Evolutionary conservation across 2,329 filamentous ascomycete species (phyloP), one percentile per base, ranked within the genome.

Genomic region (Coccinonectria pachysandricola): DNA sequence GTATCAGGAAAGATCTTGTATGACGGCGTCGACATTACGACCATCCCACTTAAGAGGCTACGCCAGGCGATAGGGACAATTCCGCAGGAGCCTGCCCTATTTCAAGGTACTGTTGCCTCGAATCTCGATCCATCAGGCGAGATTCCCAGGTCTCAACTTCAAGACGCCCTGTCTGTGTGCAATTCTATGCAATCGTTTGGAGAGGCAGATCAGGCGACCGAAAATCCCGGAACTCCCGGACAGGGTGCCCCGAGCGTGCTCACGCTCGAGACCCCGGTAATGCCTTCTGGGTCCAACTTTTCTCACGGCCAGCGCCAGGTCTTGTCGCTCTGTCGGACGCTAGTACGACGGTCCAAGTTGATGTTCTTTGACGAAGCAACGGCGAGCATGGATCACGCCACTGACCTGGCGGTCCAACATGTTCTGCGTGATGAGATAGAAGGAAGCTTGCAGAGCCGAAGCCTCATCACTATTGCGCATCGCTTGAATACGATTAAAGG

Each of bases 61-160:
- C 64, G 70, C 8, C 62, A 67, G 37, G 62, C 60, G 24, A 58
- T 73, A 11, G 71, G 66, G 3, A 65, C 73, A 20, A 73, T 75
- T 11, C 66, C 71, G 0, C 70, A 75, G 37, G 71, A 75, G 36
- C 64, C 71, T 0, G 65, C 69, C 11, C 52, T 75, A 6, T 71
- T 72, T 43, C 66, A 63, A 32, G 68, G 67, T 12, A 61, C 59
- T 8, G 59, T 71, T 7, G 50, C 54, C 23, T 64, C 61, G 9
- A 71, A 83, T 41, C 62, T 84, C 9, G 78, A 84, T 46, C 72
- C 79, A 0, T 73, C 75, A 19, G 62, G 66, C 17, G 59, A 66
- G 17, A 59, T 75, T 15, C 57, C 64, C 1, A 64, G 69, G 26
- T 53, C 54, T 2, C 60, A 65, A 19, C 60, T 83, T 0, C 59